Percentiles rank a stretch among this genome's conserved stretches.
Conservation (phyloP, 352 stramenopile genomes). For the Globisporangium nodosum region DNA sequence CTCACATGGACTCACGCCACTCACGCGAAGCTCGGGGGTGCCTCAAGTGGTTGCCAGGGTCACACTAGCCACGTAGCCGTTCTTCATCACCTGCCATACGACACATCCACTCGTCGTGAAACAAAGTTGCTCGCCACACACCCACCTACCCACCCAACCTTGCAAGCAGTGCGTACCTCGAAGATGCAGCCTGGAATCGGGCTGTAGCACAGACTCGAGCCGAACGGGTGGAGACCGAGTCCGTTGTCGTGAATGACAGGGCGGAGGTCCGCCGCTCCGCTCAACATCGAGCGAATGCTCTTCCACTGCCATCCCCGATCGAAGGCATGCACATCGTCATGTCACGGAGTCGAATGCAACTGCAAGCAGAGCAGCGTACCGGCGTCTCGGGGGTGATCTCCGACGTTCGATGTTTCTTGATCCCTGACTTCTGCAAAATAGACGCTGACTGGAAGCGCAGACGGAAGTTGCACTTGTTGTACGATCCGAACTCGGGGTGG, state of each 20-base stretch:
- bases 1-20: not conserved
- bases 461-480: conserved; percentile 84
- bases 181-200: conserved; percentile 70
- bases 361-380: conserved; percentile 19
- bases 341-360: not conserved
- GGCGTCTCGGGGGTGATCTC: conserved; percentile 64
- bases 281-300: conserved; percentile 58
- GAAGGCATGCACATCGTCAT: too few relatives aligned
- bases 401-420: conserved; percentile 37
- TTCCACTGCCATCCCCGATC: conserved; percentile 39
- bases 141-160: too few relatives aligned
- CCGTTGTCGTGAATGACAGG: conserved; percentile 77
- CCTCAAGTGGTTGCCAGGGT: conserved; percentile 33
- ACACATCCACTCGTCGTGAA: not conserved
- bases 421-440: conserved; percentile 34
- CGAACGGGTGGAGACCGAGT: conserved; percentile 70
- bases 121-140: not conserved
- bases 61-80: conserved; percentile 67
- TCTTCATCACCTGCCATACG: conserved; percentile 54
- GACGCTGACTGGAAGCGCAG: conserved; percentile 44
- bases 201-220: conserved; percentile 73
- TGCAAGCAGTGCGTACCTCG: conserved; percentile 19
- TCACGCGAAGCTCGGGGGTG: not conserved
- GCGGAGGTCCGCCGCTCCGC: conserved; percentile 35
- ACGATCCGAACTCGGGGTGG: conserved; percentile 73